These are phyloP conservation scores for Nemania sp. DNA, from an alignment of 2,329 filamentous ascomycete genomes.

Conservation along the genomic window DNA sequence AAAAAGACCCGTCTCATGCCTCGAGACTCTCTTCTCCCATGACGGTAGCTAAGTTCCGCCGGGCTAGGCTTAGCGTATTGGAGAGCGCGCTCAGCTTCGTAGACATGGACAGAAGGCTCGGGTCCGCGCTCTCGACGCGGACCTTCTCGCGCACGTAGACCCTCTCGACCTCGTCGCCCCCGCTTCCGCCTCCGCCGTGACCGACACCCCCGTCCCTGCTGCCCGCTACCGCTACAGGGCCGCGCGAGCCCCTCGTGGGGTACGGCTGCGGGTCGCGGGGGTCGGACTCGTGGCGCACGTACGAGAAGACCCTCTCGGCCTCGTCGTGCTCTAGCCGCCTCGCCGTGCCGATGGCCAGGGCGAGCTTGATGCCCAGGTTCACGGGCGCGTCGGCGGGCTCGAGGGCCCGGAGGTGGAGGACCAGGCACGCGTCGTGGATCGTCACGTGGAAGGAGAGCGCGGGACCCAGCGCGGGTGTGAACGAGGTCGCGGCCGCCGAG, in stretches of 20 bases:
- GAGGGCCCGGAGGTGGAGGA: conserved; percentile 71
- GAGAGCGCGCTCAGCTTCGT: conserved; percentile 81
- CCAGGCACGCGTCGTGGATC: conserved; percentile 70
- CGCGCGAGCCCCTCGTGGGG: conserved; percentile 19
- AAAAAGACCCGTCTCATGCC: conserved; percentile 32
- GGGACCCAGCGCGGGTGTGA: conserved; percentile 52
- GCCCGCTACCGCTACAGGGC: not conserved
- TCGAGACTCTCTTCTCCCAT: conserved; percentile 67
- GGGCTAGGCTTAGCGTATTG: conserved; percentile 70
- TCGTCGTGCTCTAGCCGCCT: conserved; percentile 76
- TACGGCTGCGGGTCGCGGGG: conserved; percentile 28
- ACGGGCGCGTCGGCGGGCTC: conserved; percentile 67
- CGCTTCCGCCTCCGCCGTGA: not conserved
- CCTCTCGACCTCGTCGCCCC: conserved; percentile 49
- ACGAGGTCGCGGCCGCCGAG: conserved; percentile 39
- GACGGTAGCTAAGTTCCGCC: conserved; percentile 74
- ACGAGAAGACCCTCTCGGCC: conserved; percentile 75
- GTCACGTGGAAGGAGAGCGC: conserved; percentile 76
- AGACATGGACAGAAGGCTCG: conserved; percentile 79
- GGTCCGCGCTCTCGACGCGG: conserved; percentile 85
- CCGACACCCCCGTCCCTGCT: not conserved
- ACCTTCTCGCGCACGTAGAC: conserved; percentile 91
- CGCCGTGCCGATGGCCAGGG: conserved; percentile 68
- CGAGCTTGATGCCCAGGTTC: conserved; percentile 69
- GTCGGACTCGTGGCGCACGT: conserved; percentile 37